Percentiles rank a stretch among this genome's conserved stretches.
These are phyloP conservation scores for Pyracantha coccinea DNA, from an alignment of 331 rosid species.

Conservation along the genomic window DNA sequence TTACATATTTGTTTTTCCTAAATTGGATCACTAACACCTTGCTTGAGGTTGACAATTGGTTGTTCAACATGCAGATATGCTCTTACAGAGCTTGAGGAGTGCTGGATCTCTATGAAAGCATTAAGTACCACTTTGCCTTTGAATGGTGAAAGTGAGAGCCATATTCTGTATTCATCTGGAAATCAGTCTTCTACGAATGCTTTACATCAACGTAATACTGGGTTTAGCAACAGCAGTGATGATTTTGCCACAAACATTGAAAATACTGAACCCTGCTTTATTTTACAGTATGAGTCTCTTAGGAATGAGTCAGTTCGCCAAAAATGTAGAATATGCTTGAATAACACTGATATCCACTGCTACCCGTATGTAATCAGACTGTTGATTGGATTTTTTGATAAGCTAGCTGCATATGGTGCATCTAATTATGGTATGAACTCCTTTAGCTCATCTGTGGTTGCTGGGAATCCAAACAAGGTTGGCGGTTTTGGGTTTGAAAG, in stretches of 20 bases:
- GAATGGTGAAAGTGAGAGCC: slow-evolving; percentile 43
- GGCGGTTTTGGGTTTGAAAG: slow-evolving; percentile 38
- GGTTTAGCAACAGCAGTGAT: slow-evolving; percentile 28
- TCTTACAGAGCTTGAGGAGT: slow-evolving; percentile 35
- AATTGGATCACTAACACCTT: not conserved
- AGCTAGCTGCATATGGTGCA: slow-evolving; percentile 34
- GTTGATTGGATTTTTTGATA: slow-evolving; percentile 48
- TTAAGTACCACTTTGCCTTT: slow-evolving; percentile 35
- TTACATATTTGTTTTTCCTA: not conserved
- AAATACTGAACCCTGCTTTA: slow-evolving; percentile 39
- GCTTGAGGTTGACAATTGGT: slow-evolving; percentile 5
- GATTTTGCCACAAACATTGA: slow-evolving; percentile 23
- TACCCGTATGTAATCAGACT: slow-evolving; percentile 53
- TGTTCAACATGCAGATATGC: slow-evolving; percentile 43
- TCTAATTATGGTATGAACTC: slow-evolving; percentile 14
- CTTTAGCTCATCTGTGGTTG: slow-evolving; percentile 14
- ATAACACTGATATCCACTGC: slow-evolving; percentile 69
- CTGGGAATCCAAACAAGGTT: slow-evolving; percentile 19
- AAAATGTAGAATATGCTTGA: slow-evolving; percentile 34
- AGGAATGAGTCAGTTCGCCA: slow-evolving; percentile 23
- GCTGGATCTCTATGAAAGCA: slow-evolving; percentile 41
- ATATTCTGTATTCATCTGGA: slow-evolving; percentile 37
- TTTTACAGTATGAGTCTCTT: slow-evolving; percentile 43
- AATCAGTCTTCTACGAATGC: slow-evolving; percentile 31
- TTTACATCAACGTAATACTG: slow-evolving; percentile 27